phyloP scores from a whole-genome alignment of 768 basidiomycete genomes.

The Psilocybe sp. region DNA sequence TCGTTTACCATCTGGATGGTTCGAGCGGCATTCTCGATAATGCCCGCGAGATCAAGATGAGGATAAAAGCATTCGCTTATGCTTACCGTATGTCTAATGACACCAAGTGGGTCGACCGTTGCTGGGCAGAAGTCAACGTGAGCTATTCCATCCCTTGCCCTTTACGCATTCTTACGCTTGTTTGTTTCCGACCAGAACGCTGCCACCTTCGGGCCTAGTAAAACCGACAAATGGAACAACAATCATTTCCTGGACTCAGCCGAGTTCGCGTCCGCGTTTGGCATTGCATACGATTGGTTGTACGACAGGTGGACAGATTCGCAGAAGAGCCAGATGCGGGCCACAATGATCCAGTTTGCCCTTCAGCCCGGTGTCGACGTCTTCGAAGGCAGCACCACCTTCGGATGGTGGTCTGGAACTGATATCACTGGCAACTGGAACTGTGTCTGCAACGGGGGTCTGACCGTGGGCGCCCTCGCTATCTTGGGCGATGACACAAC shows the following conservation, averaged over 20 bases:
- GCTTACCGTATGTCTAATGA: constrained; percentile 90
- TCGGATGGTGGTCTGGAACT: constrained; percentile 75
- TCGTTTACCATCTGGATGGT: constrained; percentile 73
- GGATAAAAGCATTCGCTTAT: constrained; percentile 91
- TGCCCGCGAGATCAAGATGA: constrained; percentile 87
- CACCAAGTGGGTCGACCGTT: constrained; percentile 86
- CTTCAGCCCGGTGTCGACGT: constrained; percentile 62
- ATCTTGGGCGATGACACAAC: constrained; percentile 83
- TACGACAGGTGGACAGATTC: constrained; percentile 77
- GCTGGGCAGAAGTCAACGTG: constrained; percentile 82
- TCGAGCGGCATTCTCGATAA: constrained; percentile 90
- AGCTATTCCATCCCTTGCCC: constrained; percentile 15
- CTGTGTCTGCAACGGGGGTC: constrained; percentile 90
- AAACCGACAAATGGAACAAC: constrained; percentile 77
- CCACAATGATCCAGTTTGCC: constrained; percentile 75
- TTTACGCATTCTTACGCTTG: not conserved
- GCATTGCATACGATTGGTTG: constrained; percentile 95
- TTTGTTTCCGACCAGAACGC: constrained; percentile 51
- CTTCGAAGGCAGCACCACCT: constrained; percentile 36
- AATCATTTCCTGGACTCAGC: constrained; percentile 89
- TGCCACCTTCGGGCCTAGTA: constrained; percentile 68
- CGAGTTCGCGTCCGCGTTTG: constrained; percentile 89
- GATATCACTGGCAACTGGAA: constrained; percentile 93
- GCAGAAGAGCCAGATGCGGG: constrained; percentile 68
- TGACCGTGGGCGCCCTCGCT: constrained; percentile 87